phyloP scores from a whole-genome alignment of 768 basidiomycete genomes.

The Lactarius deliciosus region DNA sequence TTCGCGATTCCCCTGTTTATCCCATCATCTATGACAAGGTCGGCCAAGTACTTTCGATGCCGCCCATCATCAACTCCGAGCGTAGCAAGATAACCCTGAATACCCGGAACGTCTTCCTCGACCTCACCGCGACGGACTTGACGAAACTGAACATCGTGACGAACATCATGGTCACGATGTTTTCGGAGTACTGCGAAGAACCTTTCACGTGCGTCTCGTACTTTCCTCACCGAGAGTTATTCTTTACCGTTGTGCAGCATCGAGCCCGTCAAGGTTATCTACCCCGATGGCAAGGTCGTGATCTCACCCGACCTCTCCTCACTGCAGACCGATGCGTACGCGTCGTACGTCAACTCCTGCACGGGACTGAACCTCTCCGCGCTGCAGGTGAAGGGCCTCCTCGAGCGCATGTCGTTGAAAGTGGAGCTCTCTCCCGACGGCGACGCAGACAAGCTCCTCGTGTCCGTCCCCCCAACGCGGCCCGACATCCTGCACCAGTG shows the following conservation, averaged over 20 bases:
- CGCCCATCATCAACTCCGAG: constrained; percentile 97
- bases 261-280: constrained; percentile 86
- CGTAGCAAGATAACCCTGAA: constrained; percentile 96
- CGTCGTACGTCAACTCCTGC: constrained; percentile 94
- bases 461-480: constrained; percentile 89
- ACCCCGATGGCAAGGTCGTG: constrained; percentile 70
- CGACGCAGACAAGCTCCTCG: constrained; percentile 64
- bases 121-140: constrained; percentile 94
- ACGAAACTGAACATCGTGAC: constrained; percentile 96
- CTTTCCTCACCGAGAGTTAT: constrained; percentile 4
- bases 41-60: constrained; percentile 91
- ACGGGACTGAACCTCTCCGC: constrained; percentile 77
- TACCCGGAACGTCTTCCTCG: constrained; percentile 93
- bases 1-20: constrained; percentile 93
- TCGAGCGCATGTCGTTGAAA: constrained; percentile 80
- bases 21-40: constrained; percentile 94
- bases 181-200: constrained; percentile 91
- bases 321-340: constrained; percentile 67
- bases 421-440: constrained; percentile 48
- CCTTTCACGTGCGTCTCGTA: constrained; percentile 79
- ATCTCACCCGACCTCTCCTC: constrained; percentile 83
- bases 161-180: constrained; percentile 96
- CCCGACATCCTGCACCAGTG: constrained; percentile 98
- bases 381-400: constrained; percentile 63
- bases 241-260: constrained; percentile 51